These are phyloP conservation scores for Perkinsela sp. DNA, from an alignment of 208 protist species.

Conservation along the genomic window DNA sequence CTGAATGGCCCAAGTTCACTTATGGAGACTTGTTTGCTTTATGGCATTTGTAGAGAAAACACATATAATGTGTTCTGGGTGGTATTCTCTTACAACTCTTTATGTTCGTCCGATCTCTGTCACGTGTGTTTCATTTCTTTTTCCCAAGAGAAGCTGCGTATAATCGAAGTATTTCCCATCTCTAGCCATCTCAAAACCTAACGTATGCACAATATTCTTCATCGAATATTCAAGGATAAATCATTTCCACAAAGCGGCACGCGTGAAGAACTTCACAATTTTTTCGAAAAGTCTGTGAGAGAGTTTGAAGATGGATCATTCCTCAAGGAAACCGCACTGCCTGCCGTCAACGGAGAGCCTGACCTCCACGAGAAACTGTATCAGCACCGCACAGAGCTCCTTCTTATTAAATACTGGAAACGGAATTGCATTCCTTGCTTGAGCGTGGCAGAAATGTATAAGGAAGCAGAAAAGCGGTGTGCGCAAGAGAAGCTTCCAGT, in stretches of 20 bases:
- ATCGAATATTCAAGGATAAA: neutral
- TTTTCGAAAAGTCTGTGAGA: conserved; percentile 39
- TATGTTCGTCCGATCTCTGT: no score
- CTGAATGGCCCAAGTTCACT: no score
- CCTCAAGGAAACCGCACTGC: conserved; percentile 47
- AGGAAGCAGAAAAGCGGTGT: conserved; percentile 23
- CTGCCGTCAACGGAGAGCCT: conserved; percentile 38
- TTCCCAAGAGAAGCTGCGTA: no score
- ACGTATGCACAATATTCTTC: neutral
- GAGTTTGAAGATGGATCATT: conserved; percentile 61
- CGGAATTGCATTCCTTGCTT: conserved; percentile 63
- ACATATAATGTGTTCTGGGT: no score
- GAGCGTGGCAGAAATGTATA: conserved; percentile 65
- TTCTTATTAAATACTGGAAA: conserved; percentile 73
- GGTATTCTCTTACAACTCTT: no score
- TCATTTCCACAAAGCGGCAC: neutral
- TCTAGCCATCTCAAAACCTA: no score
- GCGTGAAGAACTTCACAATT: conserved; percentile 40
- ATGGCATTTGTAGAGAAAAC: no score
- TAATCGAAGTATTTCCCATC: no score
- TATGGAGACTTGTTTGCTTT: no score
- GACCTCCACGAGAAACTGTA: conserved; percentile 46
- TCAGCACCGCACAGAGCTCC: conserved; percentile 48
- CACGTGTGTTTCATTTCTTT: no score
- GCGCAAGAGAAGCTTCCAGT: conserved; percentile 19